Base-by-base conservation (phyloP, 2,329 filamentous ascomycete genomes). In the Stachybotrys echinatus region DNA sequence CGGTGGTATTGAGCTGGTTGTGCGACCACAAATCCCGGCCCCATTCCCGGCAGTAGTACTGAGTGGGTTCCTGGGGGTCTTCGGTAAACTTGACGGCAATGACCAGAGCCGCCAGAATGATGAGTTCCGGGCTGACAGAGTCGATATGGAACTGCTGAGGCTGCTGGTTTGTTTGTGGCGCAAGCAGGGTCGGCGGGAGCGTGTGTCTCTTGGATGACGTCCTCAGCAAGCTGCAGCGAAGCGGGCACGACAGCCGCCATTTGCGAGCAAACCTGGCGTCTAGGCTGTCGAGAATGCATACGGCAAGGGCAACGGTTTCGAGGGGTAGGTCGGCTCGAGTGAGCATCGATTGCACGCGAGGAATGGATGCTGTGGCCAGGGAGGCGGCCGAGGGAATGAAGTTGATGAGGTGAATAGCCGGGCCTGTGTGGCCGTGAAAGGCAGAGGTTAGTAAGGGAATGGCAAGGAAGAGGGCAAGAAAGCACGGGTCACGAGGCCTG, bases 41-140 rank as follows among this genome's bases (percentile, higher is more conserved):
- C 80, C 82, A 85, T 23, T 63, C 64, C 17, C 69, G 58, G 53
- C 73, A 71, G 66, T 82, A 85, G 59, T 76, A 76, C 45, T 70
- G 67, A 1, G 80, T 79, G 5, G 72, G 66, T 53, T 76, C 72
- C 58, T 81, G 75, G 47, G 70, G 67, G 65, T 87, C 84, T 57
- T 85, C 79, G 42, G 78, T 72, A 58, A 86, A 87, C 65, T 87
- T 87, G 60, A 75, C 71, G n/a, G 83, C 81, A 48, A 87, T 79
- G 54, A 84, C 71, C 18, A 87, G 69, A 1, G 83, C 80, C 1
- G 77, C 73, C n/a, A 87, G 70, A 47, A 84, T 73, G 55, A 87
- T 82, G 52, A 87, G 61, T 62, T 87, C 83, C 48, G 83, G 82
- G 52, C 70, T 71, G 52, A 86, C 74, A 12, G 75, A 75, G 66